These are phyloP conservation scores for Thymus mandschuricus DNA, from an alignment of 257 asterid species.

Conservation along the genomic window DNA sequence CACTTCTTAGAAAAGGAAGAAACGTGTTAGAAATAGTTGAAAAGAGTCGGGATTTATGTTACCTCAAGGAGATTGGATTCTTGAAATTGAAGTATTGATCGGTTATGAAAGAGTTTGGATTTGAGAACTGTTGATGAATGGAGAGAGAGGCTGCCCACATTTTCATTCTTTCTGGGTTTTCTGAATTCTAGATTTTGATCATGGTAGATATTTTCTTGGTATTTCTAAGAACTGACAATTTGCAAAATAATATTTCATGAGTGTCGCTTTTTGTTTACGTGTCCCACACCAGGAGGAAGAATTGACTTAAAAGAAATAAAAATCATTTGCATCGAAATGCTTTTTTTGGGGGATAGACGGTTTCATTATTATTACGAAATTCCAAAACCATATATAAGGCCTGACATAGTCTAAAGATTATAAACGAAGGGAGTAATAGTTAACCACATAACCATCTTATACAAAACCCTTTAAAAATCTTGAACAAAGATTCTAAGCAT, in stretches of 20 bases:
- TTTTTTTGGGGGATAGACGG: background rate
- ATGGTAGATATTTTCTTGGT: background rate
- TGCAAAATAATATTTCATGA: slow-evolving; percentile 31
- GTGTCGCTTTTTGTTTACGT: slow-evolving; percentile 15
- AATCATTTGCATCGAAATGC: background rate
- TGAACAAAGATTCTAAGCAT: too few relatives aligned
- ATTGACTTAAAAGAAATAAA: background rate
- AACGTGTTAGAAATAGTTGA: background rate
- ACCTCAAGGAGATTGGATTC: slow-evolving; percentile 30
- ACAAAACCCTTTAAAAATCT: too few relatives aligned
- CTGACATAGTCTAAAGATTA: too few relatives aligned
- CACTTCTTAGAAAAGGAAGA: background rate
- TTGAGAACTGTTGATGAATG: slow-evolving; percentile 28
- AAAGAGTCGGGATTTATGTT: background rate
- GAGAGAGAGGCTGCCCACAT: slow-evolving; percentile 34
- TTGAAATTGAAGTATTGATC: slow-evolving; percentile 24
- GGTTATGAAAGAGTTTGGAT: slow-evolving; percentile 22
- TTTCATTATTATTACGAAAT: too few relatives aligned
- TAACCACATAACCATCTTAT: too few relatives aligned
- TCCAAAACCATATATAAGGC: too few relatives aligned
- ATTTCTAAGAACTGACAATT: background rate
- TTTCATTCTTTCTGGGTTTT: background rate
- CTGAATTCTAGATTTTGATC: background rate
- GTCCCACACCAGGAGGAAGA: background rate
- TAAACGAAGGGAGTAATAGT: too few relatives aligned